Evolutionary conservation across 768 basidiomycete genomes (phyloP).

Genomic region (Tremella yokohamensis): DNA sequence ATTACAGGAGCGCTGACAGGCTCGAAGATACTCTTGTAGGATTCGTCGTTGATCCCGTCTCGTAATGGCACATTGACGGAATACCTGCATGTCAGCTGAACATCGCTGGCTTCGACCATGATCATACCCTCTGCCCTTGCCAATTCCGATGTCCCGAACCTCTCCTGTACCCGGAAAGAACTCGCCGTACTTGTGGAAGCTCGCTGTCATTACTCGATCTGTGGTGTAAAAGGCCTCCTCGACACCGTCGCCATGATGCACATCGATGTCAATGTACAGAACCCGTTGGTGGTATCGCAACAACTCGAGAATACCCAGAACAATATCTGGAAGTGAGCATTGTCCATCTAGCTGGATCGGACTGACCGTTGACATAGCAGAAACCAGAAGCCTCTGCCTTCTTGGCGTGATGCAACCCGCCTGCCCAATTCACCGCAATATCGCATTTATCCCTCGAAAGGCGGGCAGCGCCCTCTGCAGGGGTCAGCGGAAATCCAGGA

Average conservation of each 20-base stretch:
- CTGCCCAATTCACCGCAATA: conserved; percentile 99
- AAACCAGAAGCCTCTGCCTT: conserved; percentile 99
- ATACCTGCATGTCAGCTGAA: conserved; percentile 57
- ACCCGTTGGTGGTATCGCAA: conserved; percentile 89
- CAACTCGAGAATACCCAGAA: conserved; percentile 91
- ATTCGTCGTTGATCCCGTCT: conserved; percentile 92
- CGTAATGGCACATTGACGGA: conserved; percentile 90
- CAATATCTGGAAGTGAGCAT: conserved; percentile 69
- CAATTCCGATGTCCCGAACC: conserved; percentile 83
- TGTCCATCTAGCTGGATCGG: background rate
- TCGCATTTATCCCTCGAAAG: conserved; percentile 95
- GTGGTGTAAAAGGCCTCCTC: conserved; percentile 99
- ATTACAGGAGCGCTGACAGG: conserved; percentile 61
- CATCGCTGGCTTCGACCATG: background rate
- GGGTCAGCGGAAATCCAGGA: background rate
- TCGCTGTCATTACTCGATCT: conserved; percentile 96
- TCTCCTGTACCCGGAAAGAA: conserved; percentile 99
- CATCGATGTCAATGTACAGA: conserved; percentile 96
- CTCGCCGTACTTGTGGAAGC: conserved; percentile 98
- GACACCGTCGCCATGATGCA: conserved; percentile 98
- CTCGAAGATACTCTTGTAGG: conserved; percentile 91
- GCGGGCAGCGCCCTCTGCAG: conserved; percentile 88
- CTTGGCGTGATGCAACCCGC: conserved; percentile 96
- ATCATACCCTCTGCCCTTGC: conserved; percentile 71
- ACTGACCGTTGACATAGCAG: conserved; percentile 92